A percentile compares a stretch with the other conserved stretches of the same genome.
These are phyloP conservation scores for Phytophthora fragariaefolia DNA, from an alignment of 352 stramenopile genomes.

Conservation along the genomic window DNA sequence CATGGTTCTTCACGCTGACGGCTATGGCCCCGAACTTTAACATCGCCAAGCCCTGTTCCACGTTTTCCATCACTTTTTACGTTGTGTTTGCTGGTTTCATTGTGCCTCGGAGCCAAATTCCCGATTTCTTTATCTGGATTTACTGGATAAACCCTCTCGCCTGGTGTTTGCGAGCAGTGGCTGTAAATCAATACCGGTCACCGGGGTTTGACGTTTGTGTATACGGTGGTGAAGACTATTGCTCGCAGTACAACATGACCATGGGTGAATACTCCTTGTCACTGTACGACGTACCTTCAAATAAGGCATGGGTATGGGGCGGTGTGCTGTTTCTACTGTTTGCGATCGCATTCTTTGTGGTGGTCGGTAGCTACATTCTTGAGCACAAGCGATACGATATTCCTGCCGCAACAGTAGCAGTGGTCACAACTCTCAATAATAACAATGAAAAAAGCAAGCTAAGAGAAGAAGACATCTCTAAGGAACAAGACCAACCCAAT, in stretches of 20 bases:
- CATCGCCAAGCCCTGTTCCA: constrained; percentile 34
- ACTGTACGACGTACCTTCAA: constrained; percentile 35
- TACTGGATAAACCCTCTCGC: constrained; percentile 62
- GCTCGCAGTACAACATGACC: constrained; percentile 30
- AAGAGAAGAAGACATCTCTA: not conserved
- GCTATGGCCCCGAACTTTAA: constrained; percentile 25
- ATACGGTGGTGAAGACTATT: constrained; percentile 36
- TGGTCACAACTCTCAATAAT: not conserved
- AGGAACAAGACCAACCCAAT: too few relatives aligned
- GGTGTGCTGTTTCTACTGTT: constrained; percentile 26
- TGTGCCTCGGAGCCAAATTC: constrained; percentile 38
- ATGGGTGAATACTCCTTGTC: constrained; percentile 41
- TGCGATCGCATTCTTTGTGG: constrained; percentile 34
- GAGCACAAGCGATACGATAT: constrained; percentile 36
- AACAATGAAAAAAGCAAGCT: not conserved
- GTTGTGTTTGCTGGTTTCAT: constrained; percentile 45
- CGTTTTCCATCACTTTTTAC: constrained; percentile 30
- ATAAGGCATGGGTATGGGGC: constrained; percentile 36
- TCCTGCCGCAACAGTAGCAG: constrained; percentile 4
- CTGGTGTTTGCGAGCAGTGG: constrained; percentile 45
- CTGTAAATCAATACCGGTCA: constrained; percentile 45
- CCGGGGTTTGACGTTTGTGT: constrained; percentile 33
- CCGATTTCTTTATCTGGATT: constrained; percentile 47
- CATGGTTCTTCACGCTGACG: constrained; percentile 32
- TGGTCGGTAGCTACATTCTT: constrained; percentile 16